A percentile compares a stretch with the other conserved stretches of the same genome.
Evolutionary conservation across 2,329 filamentous ascomycete genomes (phyloP).

Genomic region (Plenodomus tracheiphilus): DNA sequence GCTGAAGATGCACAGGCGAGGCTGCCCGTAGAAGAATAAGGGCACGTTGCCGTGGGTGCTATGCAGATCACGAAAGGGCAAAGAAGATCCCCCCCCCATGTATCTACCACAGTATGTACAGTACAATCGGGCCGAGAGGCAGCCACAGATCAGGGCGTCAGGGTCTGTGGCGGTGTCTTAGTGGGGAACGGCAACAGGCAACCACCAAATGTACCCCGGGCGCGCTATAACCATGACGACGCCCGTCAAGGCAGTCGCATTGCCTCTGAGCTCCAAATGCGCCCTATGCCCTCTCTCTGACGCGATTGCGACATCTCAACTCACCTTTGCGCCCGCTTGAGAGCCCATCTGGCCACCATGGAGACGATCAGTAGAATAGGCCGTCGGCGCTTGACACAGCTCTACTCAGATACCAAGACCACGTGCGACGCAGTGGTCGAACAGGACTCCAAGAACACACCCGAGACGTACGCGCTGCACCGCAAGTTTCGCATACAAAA

Average conservation of each 20-base stretch:
- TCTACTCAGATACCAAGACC: constrained; percentile 81
- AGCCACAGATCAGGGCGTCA: background rate
- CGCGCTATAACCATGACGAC: constrained; percentile 33
- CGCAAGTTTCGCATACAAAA: constrained; percentile 80
- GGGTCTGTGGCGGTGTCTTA: background rate
- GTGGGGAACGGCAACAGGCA: constrained; percentile 30
- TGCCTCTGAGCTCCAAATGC: constrained; percentile 25
- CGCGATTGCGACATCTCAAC: constrained; percentile 12
- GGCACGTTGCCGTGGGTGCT: too few relatives aligned
- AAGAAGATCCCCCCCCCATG: too few relatives aligned
- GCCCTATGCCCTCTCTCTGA: constrained; percentile 10
- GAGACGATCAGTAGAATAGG: constrained; percentile 40
- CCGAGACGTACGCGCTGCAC: constrained; percentile 72
- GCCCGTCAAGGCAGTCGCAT: constrained; percentile 33
- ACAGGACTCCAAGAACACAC: constrained; percentile 62
- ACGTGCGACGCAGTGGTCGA: constrained; percentile 71
- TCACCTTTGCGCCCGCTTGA: constrained; percentile 7
- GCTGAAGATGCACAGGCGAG: too few relatives aligned
- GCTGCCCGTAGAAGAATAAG: too few relatives aligned
- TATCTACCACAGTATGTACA: too few relatives aligned
- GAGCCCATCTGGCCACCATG: constrained; percentile 25
- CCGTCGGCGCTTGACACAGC: constrained; percentile 53
- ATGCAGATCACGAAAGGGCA: too few relatives aligned
- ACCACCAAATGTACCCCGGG: constrained; percentile 32
- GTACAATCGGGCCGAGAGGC: background rate